Conservation (phyloP, 2,329 filamentous ascomycete species). For the Fusarium chlamydosporum region DNA sequence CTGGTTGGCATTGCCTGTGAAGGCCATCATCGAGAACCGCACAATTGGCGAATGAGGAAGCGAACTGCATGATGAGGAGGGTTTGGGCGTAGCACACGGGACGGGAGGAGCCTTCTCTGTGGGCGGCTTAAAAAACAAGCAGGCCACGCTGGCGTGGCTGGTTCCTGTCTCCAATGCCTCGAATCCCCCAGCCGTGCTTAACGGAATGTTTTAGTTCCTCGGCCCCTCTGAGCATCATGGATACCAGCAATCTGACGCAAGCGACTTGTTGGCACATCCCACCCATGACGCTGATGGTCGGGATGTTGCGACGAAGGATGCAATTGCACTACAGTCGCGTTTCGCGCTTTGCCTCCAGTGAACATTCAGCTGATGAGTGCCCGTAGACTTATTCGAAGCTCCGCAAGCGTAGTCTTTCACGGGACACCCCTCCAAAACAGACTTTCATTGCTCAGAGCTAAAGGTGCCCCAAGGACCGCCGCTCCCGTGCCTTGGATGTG, state of each 20-base stretch:
- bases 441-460: slow-evolving; percentile 44
- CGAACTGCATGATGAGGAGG: slow-evolving; percentile 26
- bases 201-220: slow-evolving; percentile 22
- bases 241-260: slow-evolving; percentile 31
- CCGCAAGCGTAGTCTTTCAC: slow-evolving; percentile 24
- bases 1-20: slow-evolving; percentile 32
- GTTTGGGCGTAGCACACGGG: slow-evolving; percentile 48
- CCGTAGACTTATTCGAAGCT: slow-evolving; percentile 32
- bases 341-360: slow-evolving; percentile 18
- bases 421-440: slow-evolving; percentile 39
- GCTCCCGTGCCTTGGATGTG: slow-evolving; percentile 50
- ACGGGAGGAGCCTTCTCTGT: slow-evolving; percentile 56
- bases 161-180: slow-evolving; percentile 29
- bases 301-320: slow-evolving; percentile 8
- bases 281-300: slow-evolving; percentile 12
- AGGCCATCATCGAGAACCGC: slow-evolving; percentile 25
- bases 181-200: slow-evolving; percentile 26
- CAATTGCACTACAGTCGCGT: slow-evolving; percentile 16
- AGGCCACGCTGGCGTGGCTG: slow-evolving; percentile 34
- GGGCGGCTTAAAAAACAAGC: slow-evolving; percentile 36
- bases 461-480: slow-evolving; percentile 44
- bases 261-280: slow-evolving; percentile 21
- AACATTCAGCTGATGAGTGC: slow-evolving; percentile 43
- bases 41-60: slow-evolving; percentile 29
- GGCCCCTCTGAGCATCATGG: slow-evolving; percentile 25